Conservation (phyloP, 805 yeast species). For the Nakazawaea populi region DNA sequence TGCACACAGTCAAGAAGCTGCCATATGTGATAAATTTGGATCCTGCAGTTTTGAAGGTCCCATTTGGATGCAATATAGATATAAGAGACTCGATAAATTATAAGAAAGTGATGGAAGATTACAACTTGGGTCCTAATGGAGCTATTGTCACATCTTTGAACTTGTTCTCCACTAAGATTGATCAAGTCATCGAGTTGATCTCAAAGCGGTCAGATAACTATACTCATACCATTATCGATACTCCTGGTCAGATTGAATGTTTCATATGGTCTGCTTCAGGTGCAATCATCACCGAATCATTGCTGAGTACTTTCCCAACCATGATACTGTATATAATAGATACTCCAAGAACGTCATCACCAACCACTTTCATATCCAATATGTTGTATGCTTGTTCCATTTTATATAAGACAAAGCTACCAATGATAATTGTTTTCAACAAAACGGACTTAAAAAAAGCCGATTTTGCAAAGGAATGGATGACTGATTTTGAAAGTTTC, state of each 20-base stretch:
- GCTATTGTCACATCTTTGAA: constrained; percentile 95
- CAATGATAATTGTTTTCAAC: constrained; percentile 95
- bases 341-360: constrained; percentile 90
- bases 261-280: constrained; percentile 99
- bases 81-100: constrained; percentile 95
- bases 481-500: constrained; percentile 92
- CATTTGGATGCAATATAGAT: constrained; percentile 91
- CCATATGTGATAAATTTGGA: constrained; percentile 94
- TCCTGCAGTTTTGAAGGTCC: constrained; percentile 94
- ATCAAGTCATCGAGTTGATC: constrained; percentile 82
- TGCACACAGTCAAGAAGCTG: constrained; percentile 63
- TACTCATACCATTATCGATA: constrained; percentile 80
- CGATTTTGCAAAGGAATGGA: constrained; percentile 91
- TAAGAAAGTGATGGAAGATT: constrained; percentile 93
- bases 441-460: constrained; percentile 87
- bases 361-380: constrained; percentile 95
- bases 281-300: constrained; percentile 90
- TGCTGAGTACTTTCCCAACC: constrained; percentile 94
- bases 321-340: constrained; percentile 94
- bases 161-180: constrained; percentile 89
- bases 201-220: constrained; percentile 64
- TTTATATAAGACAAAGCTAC: constrained; percentile 89
- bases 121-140: constrained; percentile 95
- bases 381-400: constrained; percentile 98
- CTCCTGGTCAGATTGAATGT: constrained; percentile 99